Evolutionary conservation across 495 filamentous ascomycete genomes (phyloP), one percentile per base, ranked within the genome.

Genomic region (Podospora australis): DNA sequence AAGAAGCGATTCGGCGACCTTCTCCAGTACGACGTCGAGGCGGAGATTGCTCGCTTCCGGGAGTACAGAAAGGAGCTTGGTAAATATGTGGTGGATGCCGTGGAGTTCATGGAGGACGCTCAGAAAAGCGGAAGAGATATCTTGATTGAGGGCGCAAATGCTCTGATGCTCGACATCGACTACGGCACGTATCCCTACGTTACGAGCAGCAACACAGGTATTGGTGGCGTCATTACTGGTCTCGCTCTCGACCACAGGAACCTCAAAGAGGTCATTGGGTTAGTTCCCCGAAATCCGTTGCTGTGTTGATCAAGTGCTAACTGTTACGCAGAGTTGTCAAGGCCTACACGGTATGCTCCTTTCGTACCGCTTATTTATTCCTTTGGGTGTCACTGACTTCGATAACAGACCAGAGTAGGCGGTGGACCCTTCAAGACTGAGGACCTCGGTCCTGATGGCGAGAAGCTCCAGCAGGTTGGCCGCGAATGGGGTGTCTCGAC

Each of bases 351-450:
- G 52, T 51, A 46, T 26, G 28, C 24, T 11, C 8, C 22, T 28
- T 19, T n/a, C n/a, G n/a, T n/a, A n/a, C n/a, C n/a, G n/a, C n/a
- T n/a, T n/a, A n/a, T n/a, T n/a, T n/a, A n/a, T n/a, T n/a, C n/a
- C n/a, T n/a, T n/a, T n/a, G n/a, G n/a, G n/a, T n/a, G n/a, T n/a
- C n/a, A 14, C 49, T 36, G 23, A 54, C 39, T n/a, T n/a, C 13
- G 6, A 14, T 16, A 14, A 13, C 21, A 58, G 53, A 84, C 80
- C 25, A 81, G 87, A 50, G 86, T 89, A 26, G 85, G 84, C 41
- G 81, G 77, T 16, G 90, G 90, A 5, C 86, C 87, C 6, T 92
- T 96, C 71, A 87, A 88, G 34, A 88, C 84, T 2, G 90, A 96
- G 60, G 81, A 87, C 53, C 61, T 82, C 39, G 86, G 85, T 56